phyloP scores from a whole-genome alignment of 2,329 filamentous ascomycete genomes.

The Trematosphaeria pertusa region DNA sequence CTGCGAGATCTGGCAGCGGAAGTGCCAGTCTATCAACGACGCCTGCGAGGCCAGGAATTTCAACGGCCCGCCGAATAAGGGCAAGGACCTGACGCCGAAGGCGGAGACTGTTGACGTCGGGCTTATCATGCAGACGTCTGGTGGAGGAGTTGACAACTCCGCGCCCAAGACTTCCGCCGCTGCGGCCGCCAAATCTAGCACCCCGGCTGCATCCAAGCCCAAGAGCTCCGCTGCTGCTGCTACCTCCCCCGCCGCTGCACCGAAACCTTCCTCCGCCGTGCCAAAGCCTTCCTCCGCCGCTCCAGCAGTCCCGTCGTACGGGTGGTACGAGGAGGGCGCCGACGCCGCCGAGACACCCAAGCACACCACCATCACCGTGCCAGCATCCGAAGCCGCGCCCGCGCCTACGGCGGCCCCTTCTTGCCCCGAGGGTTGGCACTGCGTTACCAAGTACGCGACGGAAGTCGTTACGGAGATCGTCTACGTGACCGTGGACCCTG shows the following conservation, averaged over 20 bases:
- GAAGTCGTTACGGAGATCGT: constrained; percentile 1
- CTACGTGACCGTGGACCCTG: neutral
- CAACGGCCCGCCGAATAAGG: constrained; percentile 53
- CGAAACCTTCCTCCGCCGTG: neutral
- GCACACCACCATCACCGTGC: constrained; percentile 18
- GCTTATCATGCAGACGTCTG: constrained; percentile 25
- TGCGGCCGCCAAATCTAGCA: constrained; percentile 6
- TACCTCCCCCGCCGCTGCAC: neutral
- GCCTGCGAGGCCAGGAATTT: constrained; percentile 51
- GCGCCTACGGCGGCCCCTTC: constrained; percentile 24
- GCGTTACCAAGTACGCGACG: constrained; percentile 21
- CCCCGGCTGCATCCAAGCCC: constrained; percentile 9
- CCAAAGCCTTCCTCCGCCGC: constrained; percentile 6
- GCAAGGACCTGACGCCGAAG: constrained; percentile 46
- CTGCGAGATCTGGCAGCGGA: constrained; percentile 68
- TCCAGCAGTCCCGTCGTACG: neutral
- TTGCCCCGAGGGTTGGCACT: constrained; percentile 31
- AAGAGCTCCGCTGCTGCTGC: neutral
- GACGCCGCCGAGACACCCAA: constrained; percentile 15
- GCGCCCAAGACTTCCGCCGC: constrained; percentile 21
- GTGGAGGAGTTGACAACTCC: constrained; percentile 20
- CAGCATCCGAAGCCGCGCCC: constrained; percentile 24
- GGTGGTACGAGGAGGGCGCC: neutral
- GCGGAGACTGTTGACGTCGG: constrained; percentile 41
- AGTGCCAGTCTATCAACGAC: constrained; percentile 60